Evolutionary conservation across 2,329 filamentous ascomycete genomes (phyloP).

Genomic region (Balansia obtecta): DNA sequence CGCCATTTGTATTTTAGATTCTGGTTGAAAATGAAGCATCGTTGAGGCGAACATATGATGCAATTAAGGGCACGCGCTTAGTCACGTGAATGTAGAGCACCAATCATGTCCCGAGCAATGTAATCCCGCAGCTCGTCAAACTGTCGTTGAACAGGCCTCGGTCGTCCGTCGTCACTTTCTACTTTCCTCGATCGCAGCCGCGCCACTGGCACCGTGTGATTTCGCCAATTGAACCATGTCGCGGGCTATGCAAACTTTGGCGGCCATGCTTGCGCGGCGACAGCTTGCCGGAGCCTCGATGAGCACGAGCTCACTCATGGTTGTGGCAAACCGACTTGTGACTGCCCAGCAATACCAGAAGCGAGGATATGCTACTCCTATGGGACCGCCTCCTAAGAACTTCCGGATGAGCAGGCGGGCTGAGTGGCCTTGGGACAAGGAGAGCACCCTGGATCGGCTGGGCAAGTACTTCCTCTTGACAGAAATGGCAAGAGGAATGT

Average conservation of each 20-base stretch:
- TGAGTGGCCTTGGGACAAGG: constrained; percentile 69
- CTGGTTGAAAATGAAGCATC: too few relatives aligned
- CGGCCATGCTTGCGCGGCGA: constrained; percentile 23
- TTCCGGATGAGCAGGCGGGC: constrained; percentile 66
- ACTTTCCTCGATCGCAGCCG: constrained; percentile 7
- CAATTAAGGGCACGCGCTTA: neutral
- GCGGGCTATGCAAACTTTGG: constrained; percentile 19
- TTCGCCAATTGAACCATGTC: constrained; percentile 15
- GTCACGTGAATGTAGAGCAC: constrained; percentile 4
- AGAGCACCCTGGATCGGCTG: constrained; percentile 67
- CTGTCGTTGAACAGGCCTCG: constrained; percentile 8
- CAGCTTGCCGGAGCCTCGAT: constrained; percentile 18
- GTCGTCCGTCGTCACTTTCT: constrained; percentile 13
- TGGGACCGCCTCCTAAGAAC: constrained; percentile 64
- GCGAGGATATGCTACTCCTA: constrained; percentile 51
- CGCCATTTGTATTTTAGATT: too few relatives aligned
- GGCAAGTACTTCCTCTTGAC: constrained; percentile 92
- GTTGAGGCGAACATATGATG: too few relatives aligned
- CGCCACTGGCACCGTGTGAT: neutral
- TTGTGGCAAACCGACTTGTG: constrained; percentile 11
- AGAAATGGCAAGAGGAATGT: constrained; percentile 97
- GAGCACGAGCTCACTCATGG: constrained; percentile 10
- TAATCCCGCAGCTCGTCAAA: constrained; percentile 22
- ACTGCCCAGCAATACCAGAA: constrained; percentile 12
- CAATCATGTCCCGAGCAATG: constrained; percentile 27